Base-by-base conservation (phyloP, 257 asterid species). In the Solanum ossicruentum region DNA sequence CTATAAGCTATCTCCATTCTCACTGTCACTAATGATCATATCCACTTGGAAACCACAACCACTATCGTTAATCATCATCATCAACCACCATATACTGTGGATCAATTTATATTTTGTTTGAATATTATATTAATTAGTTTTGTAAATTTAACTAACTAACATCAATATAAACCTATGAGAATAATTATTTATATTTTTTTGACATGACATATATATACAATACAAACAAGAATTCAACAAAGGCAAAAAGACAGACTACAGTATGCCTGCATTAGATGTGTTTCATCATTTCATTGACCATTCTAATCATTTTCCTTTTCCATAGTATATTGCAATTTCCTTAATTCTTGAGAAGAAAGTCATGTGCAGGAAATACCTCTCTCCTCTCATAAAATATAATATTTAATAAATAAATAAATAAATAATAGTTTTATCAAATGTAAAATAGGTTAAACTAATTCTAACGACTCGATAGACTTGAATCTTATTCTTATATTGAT, bases 261-360 rank as follows among this genome's bases (percentile, higher is more conserved):
- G 12, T 75, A 49, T 75, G 43, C 43, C 81, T 47, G 43, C 56
- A 75, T 75, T 12, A 75, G 43, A 49, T 75, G 63, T 77, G 47
- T 1, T 77, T 23, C 82, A 49, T 77, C 63, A 49, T 77, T 77
- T 77, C 63, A 51, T 77, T 77, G 82, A 77, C 63, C 82, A 43
- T 72, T 72, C 80, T 43, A 72, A 72, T 72, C 80, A 72, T 72
- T 72, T 72, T 43, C 80, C 80, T 72, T 72, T 72, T 72, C 11
- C 56, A 45, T 12, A 43, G 45, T 72, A 72, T n/a, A 43, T 9
- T 20, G 15, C 5, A 20, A 10, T 43, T 72, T 20, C 6, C 20
- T 43, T 43, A 71, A 32, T 71, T 71, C 56, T 72, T 51, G 18
- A 72, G 56, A 43, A 43, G 80, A 72, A 72, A 72, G 80, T 72